Evolutionary conservation across 257 asterid species (phyloP).

Genomic region (Nicotiana sylvestris): DNA sequence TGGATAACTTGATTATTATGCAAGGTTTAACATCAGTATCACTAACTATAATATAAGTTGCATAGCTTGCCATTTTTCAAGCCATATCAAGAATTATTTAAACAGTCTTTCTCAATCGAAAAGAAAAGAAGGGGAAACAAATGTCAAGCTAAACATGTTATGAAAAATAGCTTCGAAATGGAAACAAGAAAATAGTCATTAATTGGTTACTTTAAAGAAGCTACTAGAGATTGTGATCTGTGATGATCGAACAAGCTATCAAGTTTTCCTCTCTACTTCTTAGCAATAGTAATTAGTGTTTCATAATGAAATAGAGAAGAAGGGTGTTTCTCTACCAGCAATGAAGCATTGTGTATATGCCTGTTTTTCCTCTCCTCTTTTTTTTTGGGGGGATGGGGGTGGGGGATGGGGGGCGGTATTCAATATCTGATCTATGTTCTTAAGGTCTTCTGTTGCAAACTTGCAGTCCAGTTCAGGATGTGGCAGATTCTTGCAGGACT

Average conservation of each 20-base stretch:
- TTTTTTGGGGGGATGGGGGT: not conserved
- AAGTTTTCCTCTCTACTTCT: not conserved
- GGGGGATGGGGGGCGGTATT: not conserved
- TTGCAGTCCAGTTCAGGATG: slow-evolving; percentile 46
- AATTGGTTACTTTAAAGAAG: not conserved
- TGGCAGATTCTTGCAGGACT: slow-evolving; percentile 48
- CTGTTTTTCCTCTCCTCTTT: not conserved
- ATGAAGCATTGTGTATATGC: not conserved
- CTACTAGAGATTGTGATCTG: not conserved
- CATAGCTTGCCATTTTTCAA: not conserved
- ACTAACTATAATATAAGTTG: not conserved
- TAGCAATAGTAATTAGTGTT: not conserved
- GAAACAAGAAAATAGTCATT: not conserved
- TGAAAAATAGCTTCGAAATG: not conserved
- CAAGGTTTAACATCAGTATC: not conserved
- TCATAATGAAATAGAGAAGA: not conserved
- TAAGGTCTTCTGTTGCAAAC: not conserved
- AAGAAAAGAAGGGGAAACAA: not conserved
- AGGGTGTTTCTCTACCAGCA: not conserved
- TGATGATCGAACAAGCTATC: not conserved
- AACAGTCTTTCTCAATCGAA: not conserved
- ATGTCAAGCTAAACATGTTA: not conserved
- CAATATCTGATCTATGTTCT: not conserved
- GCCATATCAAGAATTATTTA: not conserved
- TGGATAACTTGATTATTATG: not conserved